These are phyloP conservation scores for Ammopiptanthus mongolicus DNA, from an alignment of 306 rosid species.

Conservation along the genomic window DNA sequence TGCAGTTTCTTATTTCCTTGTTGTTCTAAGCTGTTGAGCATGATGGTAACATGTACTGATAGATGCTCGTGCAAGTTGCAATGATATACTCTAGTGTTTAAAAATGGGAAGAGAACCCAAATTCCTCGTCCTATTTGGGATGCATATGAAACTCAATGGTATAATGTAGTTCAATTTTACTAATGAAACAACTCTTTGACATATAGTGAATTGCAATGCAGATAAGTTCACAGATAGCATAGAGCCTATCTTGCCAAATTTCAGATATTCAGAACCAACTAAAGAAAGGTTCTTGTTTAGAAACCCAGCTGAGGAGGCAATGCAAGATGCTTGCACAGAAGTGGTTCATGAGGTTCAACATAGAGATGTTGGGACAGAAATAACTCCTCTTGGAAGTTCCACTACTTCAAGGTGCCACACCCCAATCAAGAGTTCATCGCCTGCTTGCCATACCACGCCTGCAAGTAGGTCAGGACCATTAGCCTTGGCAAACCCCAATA, in stretches of 20 bases:
- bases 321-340: constrained; percentile 57
- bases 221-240: constrained; percentile 79
- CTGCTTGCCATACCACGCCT: constrained; percentile 90
- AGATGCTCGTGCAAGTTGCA: background rate
- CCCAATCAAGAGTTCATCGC: constrained; percentile 77
- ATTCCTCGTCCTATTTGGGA: background rate
- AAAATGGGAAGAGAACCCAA: background rate
- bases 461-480: constrained; percentile 80
- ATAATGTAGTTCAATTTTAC: background rate
- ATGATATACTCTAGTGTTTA: background rate
- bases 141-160: constrained; percentile 2
- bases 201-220: constrained; percentile 41
- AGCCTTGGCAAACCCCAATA: constrained; percentile 31
- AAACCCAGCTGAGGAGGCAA: constrained; percentile 42
- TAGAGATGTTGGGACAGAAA: constrained; percentile 83
- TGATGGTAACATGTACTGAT: background rate
- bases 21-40: background rate
- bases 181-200: background rate
- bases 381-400: constrained; percentile 97
- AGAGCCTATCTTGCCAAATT: constrained; percentile 48
- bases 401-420: constrained; percentile 91
- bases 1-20: background rate
- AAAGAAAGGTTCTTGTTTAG: constrained; percentile 71
- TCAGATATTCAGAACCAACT: constrained; percentile 50
- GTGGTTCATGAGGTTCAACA: constrained; percentile 53